Evolutionary conservation across 805 yeast genomes (phyloP).

Genomic region (Nakazawaea ishiwadae): DNA sequence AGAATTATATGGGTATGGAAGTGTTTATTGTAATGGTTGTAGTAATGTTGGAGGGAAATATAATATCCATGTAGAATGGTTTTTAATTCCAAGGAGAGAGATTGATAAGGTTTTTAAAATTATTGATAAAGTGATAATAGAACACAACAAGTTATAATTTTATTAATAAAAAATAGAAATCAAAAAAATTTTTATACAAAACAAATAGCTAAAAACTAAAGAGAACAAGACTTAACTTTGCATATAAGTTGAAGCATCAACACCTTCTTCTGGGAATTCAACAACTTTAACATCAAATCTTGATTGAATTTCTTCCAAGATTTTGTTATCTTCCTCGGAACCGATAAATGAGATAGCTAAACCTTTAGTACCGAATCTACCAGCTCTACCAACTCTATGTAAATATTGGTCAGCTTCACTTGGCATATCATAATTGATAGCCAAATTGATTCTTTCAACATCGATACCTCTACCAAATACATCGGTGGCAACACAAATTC

Average conservation of each 20-base stretch:
- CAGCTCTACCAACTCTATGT: constrained; percentile 99
- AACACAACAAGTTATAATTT: background rate
- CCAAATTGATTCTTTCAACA: constrained; percentile 96
- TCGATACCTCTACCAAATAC: constrained; percentile 99
- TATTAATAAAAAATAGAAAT: background rate
- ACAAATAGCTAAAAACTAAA: background rate
- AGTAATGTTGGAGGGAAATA: constrained; percentile 7
- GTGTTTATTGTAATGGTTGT: constrained; percentile 45
- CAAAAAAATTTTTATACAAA: background rate
- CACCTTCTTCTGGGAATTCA: constrained; percentile 96
- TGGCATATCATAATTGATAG: constrained; percentile 96
- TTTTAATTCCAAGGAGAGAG: constrained; percentile 42
- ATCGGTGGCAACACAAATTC: constrained; percentile 98
- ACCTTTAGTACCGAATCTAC: constrained; percentile 99
- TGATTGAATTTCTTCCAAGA: constrained; percentile 88
- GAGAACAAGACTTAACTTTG: constrained; percentile 53
- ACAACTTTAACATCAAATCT: constrained; percentile 94
- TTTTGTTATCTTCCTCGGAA: constrained; percentile 82
- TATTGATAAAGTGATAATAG: constrained; percentile 24
- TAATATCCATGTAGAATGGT: constrained; percentile 52
- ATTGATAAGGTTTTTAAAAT: constrained; percentile 26
- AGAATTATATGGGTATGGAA: constrained; percentile 40
- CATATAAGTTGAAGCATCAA: constrained; percentile 97
- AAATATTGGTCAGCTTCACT: constrained; percentile 95
- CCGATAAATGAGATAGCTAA: constrained; percentile 89